Evolutionary conservation across 495 filamentous ascomycete genomes (phyloP).

Genomic region (Aspergillus sclerotiicarbonarius): DNA sequence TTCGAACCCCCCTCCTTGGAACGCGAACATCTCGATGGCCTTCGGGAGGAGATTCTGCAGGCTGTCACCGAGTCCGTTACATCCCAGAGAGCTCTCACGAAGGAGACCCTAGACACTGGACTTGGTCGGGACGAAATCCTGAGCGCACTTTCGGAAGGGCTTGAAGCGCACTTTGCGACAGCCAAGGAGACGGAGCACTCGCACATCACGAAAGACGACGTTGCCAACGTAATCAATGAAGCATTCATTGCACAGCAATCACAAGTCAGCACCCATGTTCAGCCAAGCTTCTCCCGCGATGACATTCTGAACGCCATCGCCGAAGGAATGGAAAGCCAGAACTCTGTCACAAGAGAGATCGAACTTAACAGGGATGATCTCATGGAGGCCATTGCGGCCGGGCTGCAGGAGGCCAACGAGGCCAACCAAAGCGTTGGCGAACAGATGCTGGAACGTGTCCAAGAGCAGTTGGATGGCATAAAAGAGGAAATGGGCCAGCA

Average conservation of each 20-base stretch:
- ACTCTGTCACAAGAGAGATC: slow-evolving; percentile 51
- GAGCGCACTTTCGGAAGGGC: slow-evolving; percentile 41
- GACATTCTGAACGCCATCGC: slow-evolving; percentile 56
- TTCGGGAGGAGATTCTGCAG: slow-evolving; percentile 42
- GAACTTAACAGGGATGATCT: slow-evolving; percentile 63
- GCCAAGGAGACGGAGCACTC: slow-evolving; percentile 37
- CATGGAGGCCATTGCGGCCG: slow-evolving; percentile 63
- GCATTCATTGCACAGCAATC: slow-evolving; percentile 50
- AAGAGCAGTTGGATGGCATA: slow-evolving; percentile 73
- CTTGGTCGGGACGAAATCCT: slow-evolving; percentile 47
- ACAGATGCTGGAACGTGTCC: slow-evolving; percentile 69
- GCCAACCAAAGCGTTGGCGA: slow-evolving; percentile 53
- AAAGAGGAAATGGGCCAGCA: slow-evolving; percentile 72
- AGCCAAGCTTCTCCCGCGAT: slow-evolving; percentile 44
- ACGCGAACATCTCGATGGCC: slow-evolving; percentile 30
- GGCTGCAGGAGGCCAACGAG: slow-evolving; percentile 51
- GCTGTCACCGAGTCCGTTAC: slow-evolving; percentile 37
- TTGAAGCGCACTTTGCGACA: slow-evolving; percentile 41
- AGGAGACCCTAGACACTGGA: slow-evolving; percentile 47
- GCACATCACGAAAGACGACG: slow-evolving; percentile 45
- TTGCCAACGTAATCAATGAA: slow-evolving; percentile 56
- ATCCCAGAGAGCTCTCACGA: slow-evolving; percentile 46
- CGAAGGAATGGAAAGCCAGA: slow-evolving; percentile 53
- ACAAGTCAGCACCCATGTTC: slow-evolving; percentile 25
- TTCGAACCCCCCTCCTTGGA: slow-evolving; percentile 22